These are phyloP conservation scores for Buxus sempervirens DNA, from an alignment of 164 flowering plant genomes.

Conservation along the genomic window DNA sequence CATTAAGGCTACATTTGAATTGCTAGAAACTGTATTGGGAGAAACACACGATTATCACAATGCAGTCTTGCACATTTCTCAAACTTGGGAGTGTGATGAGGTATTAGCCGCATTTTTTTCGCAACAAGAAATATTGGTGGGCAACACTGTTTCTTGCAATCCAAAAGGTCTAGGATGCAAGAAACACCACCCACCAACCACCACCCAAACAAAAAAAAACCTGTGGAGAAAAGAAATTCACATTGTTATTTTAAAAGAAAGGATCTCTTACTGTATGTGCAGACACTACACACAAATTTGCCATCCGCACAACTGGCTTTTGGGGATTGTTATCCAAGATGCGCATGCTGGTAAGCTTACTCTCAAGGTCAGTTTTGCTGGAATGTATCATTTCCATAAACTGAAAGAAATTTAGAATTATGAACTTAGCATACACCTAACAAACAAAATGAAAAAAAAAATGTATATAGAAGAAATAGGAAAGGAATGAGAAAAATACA, in stretches of 20 bases:
- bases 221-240: too few relatives aligned
- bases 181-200: too few relatives aligned
- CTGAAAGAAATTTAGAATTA: slow-evolving; percentile 39
- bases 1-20: too few relatives aligned
- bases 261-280: slow-evolving; percentile 70
- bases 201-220: too few relatives aligned
- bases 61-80: too few relatives aligned
- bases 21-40: too few relatives aligned
- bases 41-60: too few relatives aligned
- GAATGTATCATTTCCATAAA: slow-evolving; percentile 55
- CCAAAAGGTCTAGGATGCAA: too few relatives aligned
- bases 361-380: slow-evolving; percentile 59
- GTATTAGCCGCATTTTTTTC: too few relatives aligned
- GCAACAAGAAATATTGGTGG: background rate
- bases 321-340: slow-evolving; percentile 83
- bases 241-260: background rate
- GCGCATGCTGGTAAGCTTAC: slow-evolving; percentile 55
- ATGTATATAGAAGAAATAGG: background rate
- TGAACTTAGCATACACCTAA: background rate
- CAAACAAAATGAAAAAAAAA: background rate
- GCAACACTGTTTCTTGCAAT: too few relatives aligned
- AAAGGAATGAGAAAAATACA: slow-evolving; percentile 28
- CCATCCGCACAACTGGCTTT: slow-evolving; percentile 95
- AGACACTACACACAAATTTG: slow-evolving; percentile 95
- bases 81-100: too few relatives aligned